Percentiles rank a stretch among this genome's conserved stretches.
These are phyloP conservation scores for Saksenaea vasiformis DNA, from an alignment of 371 early-diverging fungal species.

Conservation along the genomic window DNA sequence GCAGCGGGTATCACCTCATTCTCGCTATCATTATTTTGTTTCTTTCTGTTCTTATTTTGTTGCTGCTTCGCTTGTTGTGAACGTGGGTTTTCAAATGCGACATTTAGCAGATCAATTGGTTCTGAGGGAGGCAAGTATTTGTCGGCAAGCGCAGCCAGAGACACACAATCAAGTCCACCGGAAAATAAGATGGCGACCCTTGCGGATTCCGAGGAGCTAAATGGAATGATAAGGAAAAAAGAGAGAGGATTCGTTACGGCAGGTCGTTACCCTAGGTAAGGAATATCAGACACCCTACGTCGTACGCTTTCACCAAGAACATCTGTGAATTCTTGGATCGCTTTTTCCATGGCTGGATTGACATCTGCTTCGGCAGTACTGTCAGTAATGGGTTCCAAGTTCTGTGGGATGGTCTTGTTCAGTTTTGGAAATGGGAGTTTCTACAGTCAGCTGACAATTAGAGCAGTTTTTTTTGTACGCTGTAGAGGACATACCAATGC, in stretches of 20 bases:
- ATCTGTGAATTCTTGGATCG: constrained; percentile 36
- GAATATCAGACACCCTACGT: constrained; percentile 59
- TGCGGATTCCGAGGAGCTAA: constrained; percentile 27
- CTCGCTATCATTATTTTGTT: constrained; percentile 18
- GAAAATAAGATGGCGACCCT: constrained; percentile 89
- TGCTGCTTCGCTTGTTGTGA: constrained; percentile 37
- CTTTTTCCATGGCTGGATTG: constrained; percentile 27
- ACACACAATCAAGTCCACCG: constrained; percentile 92
- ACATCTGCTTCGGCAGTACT: constrained; percentile 24
- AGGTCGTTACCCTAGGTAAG: constrained; percentile 42
- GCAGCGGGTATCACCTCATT: neutral
- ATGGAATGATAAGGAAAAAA: neutral
- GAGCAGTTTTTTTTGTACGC: neutral
- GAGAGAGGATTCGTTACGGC: neutral
- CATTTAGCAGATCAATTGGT: constrained; percentile 92
- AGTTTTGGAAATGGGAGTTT: constrained; percentile 53
- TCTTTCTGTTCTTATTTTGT: constrained; percentile 15
- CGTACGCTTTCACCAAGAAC: constrained; percentile 58
- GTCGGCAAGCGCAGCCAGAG: constrained; percentile 81
- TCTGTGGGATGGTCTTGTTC: constrained; percentile 39
- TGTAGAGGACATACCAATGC: neutral
- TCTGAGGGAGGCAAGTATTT: constrained; percentile 66
- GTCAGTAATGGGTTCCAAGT: constrained; percentile 1
- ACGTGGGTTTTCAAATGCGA: constrained; percentile 94
- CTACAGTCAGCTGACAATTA: constrained; percentile 16